Evolutionary conservation across 192 early-diverging fungal genomes (phyloP), one percentile per base, ranked within the genome.

Genomic region (Lunasporangiospora selenospora): DNA sequence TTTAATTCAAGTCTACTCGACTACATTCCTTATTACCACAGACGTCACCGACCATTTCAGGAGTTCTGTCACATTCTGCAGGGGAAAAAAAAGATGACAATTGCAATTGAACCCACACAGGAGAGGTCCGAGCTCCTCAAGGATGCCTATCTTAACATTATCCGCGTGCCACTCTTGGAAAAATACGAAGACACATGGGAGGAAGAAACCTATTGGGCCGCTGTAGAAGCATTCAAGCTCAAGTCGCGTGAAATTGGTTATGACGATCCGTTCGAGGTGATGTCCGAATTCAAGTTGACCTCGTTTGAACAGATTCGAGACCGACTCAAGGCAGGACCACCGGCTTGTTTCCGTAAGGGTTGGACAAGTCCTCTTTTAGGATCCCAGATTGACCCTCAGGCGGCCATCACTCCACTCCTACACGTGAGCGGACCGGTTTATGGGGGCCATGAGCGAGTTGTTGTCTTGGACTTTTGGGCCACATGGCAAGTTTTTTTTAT

Each of bases 401-500:
- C 53, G 8, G 19, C 29, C 10, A 38, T 73, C 19, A 36, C 23
- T 3, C 69, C 53, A 2, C 37, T 63, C 30, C 21, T 58, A 24
- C 69, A 58, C 30, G 0, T 73, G 7, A 53, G 26, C n/a, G 69
- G 69, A 4, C 54, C 31, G 21, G 27, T 47, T 5, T 73, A 52
- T 23, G 19, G 1, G 13, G 69, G 61, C 16, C n/a, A 48, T 3
- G 69, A 73, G 21, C 47, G 54, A 4, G 48, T 73, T 44, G 69
- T 73, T 16, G 61, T 58, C 16, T 50, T 73, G 3, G 69, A 73
- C 55, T 73, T 73, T 58, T 73, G 69, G 69, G 69, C 69, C 7
- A 63, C 69, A 1, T 63, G 61, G 69, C 63, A 62, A 54, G 41
- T n/a, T n/a, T n/a, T n/a, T n/a, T n/a, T n/a, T n/a, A n/a, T n/a